phyloP scores from a whole-genome alignment of 2,329 filamentous ascomycete species.

The Fusarium liriodendri region DNA sequence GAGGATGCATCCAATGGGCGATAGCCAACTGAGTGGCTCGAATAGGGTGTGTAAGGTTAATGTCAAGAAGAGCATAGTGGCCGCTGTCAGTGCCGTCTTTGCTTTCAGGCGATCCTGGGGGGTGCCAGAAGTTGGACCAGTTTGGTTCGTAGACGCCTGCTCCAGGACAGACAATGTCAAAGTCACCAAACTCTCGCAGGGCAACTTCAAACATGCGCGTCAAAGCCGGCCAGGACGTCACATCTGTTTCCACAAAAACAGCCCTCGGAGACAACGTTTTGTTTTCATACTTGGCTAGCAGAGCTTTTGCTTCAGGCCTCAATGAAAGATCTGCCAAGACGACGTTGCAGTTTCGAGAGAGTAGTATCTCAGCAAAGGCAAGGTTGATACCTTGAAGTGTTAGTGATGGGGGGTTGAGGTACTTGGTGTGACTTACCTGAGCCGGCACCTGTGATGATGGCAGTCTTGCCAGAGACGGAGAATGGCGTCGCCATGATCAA shows the following conservation, averaged over 20 bases:
- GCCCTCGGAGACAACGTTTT: slow-evolving; percentile 43
- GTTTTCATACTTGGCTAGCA: slow-evolving; percentile 44
- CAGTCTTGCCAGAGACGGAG: slow-evolving; percentile 35
- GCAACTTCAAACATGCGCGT: slow-evolving; percentile 50
- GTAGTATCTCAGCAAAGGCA: slow-evolving; percentile 56
- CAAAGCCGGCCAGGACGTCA: slow-evolving; percentile 55
- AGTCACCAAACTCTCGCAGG: slow-evolving; percentile 49
- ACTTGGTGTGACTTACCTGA: slow-evolving; percentile 7
- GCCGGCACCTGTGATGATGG: slow-evolving; percentile 34
- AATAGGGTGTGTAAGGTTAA: slow-evolving; percentile 57
- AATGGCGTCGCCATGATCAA: slow-evolving; percentile 28
- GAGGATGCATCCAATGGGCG: slow-evolving; percentile 50
- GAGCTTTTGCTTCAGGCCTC: slow-evolving; percentile 53
- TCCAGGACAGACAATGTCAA: slow-evolving; percentile 58
- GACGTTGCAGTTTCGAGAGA: slow-evolving; percentile 56
- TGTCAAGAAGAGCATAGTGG: slow-evolving; percentile 51
- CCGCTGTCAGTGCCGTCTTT: slow-evolving; percentile 45
- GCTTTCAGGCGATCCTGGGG: slow-evolving; percentile 50
- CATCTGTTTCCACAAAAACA: slow-evolving; percentile 58
- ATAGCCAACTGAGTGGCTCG: slow-evolving; percentile 55
- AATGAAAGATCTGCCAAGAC: slow-evolving; percentile 57
- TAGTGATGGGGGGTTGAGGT: not conserved
- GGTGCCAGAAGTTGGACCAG: slow-evolving; percentile 56
- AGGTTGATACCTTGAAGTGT: slow-evolving; percentile 39
- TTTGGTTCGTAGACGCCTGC: slow-evolving; percentile 60